Base-by-base conservation (phyloP, 768 basidiomycete species). In the Pulveroboletus sp. region DNA sequence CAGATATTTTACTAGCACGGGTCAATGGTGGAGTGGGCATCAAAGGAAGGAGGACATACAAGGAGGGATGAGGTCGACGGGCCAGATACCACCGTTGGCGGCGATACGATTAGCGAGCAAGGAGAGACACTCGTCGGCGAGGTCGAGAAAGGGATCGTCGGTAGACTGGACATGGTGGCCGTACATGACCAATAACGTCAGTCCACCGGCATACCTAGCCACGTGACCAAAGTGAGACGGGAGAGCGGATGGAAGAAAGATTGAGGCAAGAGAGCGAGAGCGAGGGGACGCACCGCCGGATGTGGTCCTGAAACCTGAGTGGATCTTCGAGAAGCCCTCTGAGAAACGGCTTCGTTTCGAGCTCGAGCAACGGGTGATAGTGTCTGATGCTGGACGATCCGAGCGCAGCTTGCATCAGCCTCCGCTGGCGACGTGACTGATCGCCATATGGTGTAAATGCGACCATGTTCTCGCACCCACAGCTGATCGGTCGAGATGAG, bases 401-500 rank as follows among this genome's bases (percentile, higher is more conserved):
- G 33, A 89, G 74, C 6, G 85, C 84, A 44, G 77, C 76, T 61
- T 82, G 80, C 68, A 87, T 78, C 38, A 88, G 76, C 56, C 69
- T 77, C 57, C 86, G 80, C 63, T 86, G 84, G 21, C 83, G 78
- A 50, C 78, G 80, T 39, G 73, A 74, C 59, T 75, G 73, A 53
- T 84, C 82, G 31, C 80, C 79, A 59, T 87, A 85, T 15, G 74
- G 73, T 5, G 82, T 83, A 63, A 88, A 86, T 2, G 82, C 83
- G 47, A 82, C 77, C 81, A 86, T 85, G 62, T 83, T 79, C 58
- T 84, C 75, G 63, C 83, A 84, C 35, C 82, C 82, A 57, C 83
- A 69, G 15, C 70, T 73, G 51, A 55, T 57, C 54, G 51, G 37
- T 15, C 4, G 9, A 44, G 35, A 51, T 51, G 47, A 9, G 33